Conservation (phyloP, 441 rosid genomes). For the Euphorbia schlechtendalii region DNA sequence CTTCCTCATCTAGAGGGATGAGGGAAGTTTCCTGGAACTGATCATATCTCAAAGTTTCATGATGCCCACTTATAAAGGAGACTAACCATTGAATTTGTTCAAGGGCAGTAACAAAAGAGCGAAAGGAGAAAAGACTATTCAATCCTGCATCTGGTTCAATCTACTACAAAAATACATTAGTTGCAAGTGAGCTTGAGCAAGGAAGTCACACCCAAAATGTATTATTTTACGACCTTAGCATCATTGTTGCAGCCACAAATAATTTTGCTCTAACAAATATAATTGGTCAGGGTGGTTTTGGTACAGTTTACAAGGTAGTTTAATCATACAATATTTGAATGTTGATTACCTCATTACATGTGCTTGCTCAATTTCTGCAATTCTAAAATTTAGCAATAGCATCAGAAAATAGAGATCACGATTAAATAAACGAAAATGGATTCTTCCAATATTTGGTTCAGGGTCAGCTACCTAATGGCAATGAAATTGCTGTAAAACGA, state of each 20-base stretch:
- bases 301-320: constrained; percentile 28
- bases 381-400: not conserved
- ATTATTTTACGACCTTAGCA: constrained; percentile 1
- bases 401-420: no score
- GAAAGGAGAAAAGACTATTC: not conserved
- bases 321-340: not conserved
- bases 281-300: constrained; percentile 31
- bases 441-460: constrained; percentile 16
- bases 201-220: not conserved
- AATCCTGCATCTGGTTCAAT: not conserved
- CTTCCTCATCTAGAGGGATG: not conserved
- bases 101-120: not conserved
- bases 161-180: not conserved
- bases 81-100: not conserved
- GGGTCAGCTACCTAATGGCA: constrained; percentile 37
- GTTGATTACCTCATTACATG: not conserved
- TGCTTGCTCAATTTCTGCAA: not conserved
- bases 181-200: not conserved
- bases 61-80: not conserved
- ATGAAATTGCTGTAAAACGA: constrained; percentile 54
- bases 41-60: not conserved
- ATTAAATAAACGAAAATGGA: no score
- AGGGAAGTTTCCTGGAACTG: not conserved
- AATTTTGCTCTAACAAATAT: constrained; percentile 17
- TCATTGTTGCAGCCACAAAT: constrained; percentile 16